Base-by-base conservation (phyloP, 306 rosid genomes). In the Castanospermum australe region DNA sequence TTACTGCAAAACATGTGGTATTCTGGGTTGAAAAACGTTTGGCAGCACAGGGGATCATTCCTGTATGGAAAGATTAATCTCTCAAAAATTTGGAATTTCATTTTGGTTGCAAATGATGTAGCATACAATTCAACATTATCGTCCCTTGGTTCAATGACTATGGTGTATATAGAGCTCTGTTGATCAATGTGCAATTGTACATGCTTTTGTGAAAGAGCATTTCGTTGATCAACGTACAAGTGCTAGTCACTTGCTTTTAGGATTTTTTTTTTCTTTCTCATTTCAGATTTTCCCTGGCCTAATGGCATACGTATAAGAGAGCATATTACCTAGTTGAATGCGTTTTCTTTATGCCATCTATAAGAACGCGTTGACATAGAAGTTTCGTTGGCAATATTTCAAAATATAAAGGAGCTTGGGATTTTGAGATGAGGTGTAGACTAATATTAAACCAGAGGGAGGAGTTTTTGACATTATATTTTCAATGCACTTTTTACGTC, bases 1-100 rank as follows among this genome's bases (percentile, higher is more conserved):
- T 93, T 11, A 91, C 96, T 2, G 90, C 91, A 76, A 93, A 73
- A 48, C 99, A 32, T 72, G 28, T 95, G 47, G 82, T 95, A 45
- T 95, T 91, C 71, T 93, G 99, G 99, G 92, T 95, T 67, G 96
- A 93, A 83, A 95, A 95, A 79, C 98, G 99, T 73, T 87, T 95
- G 86, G 99, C 99, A 62, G 98, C 99, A 21, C 99, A 95, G 79
- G 98, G 99, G 78, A 90, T 95, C 76, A 90, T 91, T 73, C 98
- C 98, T 44, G 93, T 95, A 28, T 93, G 98, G 99, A 88, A 83
- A 78, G 94, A 90, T 51, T 92, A 45, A 87, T 72, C 24, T 80
- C 22, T 57, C 39, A 5, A 12, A 61, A 22, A 54, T n/a, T n/a
- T 2, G 32, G 66, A 33, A 8, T 57, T 78, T 55, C 75, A 71